These are phyloP conservation scores for Deuterostichococcus epilithicus DNA, from an alignment of 139 green algal species.

Conservation along the genomic window DNA sequence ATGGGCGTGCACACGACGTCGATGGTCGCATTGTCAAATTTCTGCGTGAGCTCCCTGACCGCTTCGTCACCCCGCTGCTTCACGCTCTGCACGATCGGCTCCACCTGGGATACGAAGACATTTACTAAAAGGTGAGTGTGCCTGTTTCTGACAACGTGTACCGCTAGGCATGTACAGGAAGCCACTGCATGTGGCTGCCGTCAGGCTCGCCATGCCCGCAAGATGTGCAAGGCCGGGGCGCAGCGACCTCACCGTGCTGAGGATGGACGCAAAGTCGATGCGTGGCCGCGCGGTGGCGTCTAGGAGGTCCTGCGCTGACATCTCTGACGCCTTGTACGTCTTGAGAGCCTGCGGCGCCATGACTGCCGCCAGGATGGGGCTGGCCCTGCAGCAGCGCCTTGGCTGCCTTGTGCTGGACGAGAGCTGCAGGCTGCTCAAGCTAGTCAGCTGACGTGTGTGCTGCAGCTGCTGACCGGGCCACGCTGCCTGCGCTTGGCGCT, in stretches of 20 bases:
- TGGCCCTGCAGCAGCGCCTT: too few relatives aligned
- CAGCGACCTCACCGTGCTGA: conserved; percentile 73
- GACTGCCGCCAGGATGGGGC: background rate
- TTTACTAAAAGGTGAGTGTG: too few relatives aligned
- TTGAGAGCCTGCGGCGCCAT: conserved; percentile 11
- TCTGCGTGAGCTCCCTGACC: conserved; percentile 83
- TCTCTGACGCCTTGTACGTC: conserved; percentile 18
- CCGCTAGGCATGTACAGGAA: too few relatives aligned
- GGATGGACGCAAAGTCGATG: conserved; percentile 89
- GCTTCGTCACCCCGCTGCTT: conserved; percentile 77
- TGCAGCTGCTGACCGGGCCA: too few relatives aligned
- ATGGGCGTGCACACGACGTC: conserved; percentile 68
- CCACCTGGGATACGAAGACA: conserved; percentile 52
- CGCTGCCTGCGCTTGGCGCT: too few relatives aligned
- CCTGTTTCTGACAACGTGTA: too few relatives aligned
- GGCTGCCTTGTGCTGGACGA: too few relatives aligned
- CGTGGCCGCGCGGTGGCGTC: conserved; percentile 64
- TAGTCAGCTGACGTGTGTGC: too few relatives aligned
- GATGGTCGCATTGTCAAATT: conserved; percentile 87
- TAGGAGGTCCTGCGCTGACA: conserved; percentile 37
- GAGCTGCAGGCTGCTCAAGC: too few relatives aligned
- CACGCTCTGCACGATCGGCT: conserved; percentile 89
- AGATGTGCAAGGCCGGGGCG: too few relatives aligned
- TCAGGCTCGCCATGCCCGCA: too few relatives aligned
- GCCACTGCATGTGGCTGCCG: too few relatives aligned